phyloP scores from a whole-genome alignment of 305 asterid species.

The Plantago coronopus region DNA sequence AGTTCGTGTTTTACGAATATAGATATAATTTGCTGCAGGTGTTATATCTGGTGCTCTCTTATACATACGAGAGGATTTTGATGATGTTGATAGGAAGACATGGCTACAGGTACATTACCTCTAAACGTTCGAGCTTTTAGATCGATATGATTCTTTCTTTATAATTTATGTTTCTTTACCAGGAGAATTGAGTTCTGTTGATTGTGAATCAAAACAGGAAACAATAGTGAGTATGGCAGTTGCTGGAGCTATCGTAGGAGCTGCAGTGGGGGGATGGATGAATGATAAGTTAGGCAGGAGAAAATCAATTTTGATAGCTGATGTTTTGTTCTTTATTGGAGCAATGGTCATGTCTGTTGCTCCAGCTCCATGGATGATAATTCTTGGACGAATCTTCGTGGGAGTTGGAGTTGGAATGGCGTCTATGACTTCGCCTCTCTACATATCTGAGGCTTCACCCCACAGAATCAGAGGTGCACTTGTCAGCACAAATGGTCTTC shows the following conservation, averaged over 20 bases:
- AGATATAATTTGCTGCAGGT: slow-evolving; percentile 28
- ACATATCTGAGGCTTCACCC: slow-evolving; percentile 74
- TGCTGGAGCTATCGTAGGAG: slow-evolving; percentile 78
- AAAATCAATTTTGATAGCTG: slow-evolving; percentile 50
- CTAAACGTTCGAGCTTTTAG: neutral
- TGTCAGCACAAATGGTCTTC: slow-evolving; percentile 65
- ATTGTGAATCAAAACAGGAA: slow-evolving; percentile 32
- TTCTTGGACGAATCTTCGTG: slow-evolving; percentile 57
- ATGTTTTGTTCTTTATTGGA: slow-evolving; percentile 54
- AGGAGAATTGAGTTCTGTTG: neutral
- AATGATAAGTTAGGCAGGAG: slow-evolving; percentile 56
- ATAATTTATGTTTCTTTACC: neutral
- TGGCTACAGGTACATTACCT: slow-evolving; percentile 47
- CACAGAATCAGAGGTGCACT: slow-evolving; percentile 75
- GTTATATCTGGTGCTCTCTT: slow-evolving; percentile 79
- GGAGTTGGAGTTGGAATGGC: slow-evolving; percentile 88
- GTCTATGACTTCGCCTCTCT: slow-evolving; percentile 73
- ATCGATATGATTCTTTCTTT: neutral
- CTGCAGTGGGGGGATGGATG: slow-evolving; percentile 67
- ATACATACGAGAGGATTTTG: slow-evolving; percentile 58
- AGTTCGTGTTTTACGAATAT: neutral
- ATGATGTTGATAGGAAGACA: slow-evolving; percentile 48
- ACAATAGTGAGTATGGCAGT: slow-evolving; percentile 78
- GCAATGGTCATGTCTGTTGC: slow-evolving; percentile 56
- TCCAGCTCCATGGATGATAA: slow-evolving; percentile 49